Evolutionary conservation across 805 yeast species (phyloP).

Genomic region (Ogataea dorogensis): DNA sequence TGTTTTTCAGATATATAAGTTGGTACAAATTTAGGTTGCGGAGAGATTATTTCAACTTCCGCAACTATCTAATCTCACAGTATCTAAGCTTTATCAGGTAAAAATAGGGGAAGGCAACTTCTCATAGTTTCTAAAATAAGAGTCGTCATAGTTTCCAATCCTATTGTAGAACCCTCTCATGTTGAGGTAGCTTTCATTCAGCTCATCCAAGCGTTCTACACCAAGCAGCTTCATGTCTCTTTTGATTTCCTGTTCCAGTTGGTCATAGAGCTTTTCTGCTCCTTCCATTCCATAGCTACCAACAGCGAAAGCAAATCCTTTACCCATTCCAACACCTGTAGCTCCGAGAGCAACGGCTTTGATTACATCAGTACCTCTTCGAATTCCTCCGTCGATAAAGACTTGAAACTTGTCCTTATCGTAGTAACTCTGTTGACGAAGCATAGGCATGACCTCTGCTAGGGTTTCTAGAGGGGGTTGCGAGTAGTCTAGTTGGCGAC

Average conservation of each 20-base stretch:
- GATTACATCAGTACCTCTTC: slow-evolving; percentile 37
- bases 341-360: slow-evolving; percentile 39
- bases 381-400: slow-evolving; percentile 37
- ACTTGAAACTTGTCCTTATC: slow-evolving; percentile 29
- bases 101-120: slow-evolving; percentile 3
- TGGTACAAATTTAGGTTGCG: not conserved
- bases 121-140: slow-evolving; percentile 6
- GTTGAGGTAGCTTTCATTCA: slow-evolving; percentile 9
- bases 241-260: slow-evolving; percentile 59
- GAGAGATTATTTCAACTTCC: not conserved
- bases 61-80: not conserved
- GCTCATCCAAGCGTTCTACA: slow-evolving; percentile 2
- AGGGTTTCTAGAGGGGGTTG: slow-evolving; percentile 57
- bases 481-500: slow-evolving; percentile 61
- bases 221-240: slow-evolving; percentile 73
- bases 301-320: slow-evolving; percentile 22
- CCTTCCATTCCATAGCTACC: slow-evolving; percentile 35
- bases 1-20: too few relatives aligned
- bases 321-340: slow-evolving; percentile 37
- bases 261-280: slow-evolving; percentile 47
- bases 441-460: slow-evolving; percentile 45
- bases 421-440: slow-evolving; percentile 34
- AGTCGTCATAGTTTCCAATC: slow-evolving; percentile 7
- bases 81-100: not conserved
- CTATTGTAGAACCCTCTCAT: slow-evolving; percentile 7